These are phyloP conservation scores for Phytophthora boehmeriae DNA, from an alignment of 352 stramenopile genomes.

Conservation along the genomic window DNA sequence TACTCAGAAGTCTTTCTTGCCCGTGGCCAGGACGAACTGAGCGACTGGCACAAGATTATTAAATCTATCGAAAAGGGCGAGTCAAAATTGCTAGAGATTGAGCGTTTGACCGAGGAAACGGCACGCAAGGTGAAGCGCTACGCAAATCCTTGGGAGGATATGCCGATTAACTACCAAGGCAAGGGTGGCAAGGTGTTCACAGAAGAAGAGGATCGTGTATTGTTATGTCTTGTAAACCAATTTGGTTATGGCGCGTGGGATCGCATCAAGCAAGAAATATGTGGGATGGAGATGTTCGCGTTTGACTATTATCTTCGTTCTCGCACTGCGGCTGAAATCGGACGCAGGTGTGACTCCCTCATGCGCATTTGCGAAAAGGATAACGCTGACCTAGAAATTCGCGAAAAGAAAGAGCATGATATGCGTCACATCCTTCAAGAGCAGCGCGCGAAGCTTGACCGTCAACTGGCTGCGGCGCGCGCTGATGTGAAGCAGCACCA, in stretches of 20 bases:
- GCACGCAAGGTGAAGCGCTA: constrained; percentile 79
- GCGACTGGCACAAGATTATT: constrained; percentile 84
- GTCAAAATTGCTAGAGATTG: constrained; percentile 87
- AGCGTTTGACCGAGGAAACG: constrained; percentile 80
- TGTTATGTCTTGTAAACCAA: constrained; percentile 97
- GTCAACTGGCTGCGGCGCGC: constrained; percentile 62
- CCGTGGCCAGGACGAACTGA: constrained; percentile 73
- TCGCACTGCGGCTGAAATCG: constrained; percentile 94
- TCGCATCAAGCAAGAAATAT: constrained; percentile 97
- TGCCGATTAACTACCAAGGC: constrained; percentile 90
- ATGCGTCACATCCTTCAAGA: constrained; percentile 60
- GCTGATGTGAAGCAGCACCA: constrained; percentile 82
- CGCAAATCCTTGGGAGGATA: constrained; percentile 85
- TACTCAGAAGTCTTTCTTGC: constrained; percentile 75
- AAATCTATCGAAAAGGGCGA: constrained; percentile 91
- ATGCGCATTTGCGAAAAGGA: constrained; percentile 96
- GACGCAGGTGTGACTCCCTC: constrained; percentile 94
- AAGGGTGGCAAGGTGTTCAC: constrained; percentile 94
- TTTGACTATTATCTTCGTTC: constrained; percentile 99
- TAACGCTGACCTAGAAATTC: constrained; percentile 82
- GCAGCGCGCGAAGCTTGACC: constrained; percentile 76
- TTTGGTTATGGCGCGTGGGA: constrained; percentile 98
- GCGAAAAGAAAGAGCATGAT: constrained; percentile 81
- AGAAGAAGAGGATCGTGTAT: constrained; percentile 97
- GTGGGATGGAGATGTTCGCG: constrained; percentile 90